phyloP scores from a whole-genome alignment of 1,284 basidiomycete genomes.

The Microbotryum scabiosae region DNA sequence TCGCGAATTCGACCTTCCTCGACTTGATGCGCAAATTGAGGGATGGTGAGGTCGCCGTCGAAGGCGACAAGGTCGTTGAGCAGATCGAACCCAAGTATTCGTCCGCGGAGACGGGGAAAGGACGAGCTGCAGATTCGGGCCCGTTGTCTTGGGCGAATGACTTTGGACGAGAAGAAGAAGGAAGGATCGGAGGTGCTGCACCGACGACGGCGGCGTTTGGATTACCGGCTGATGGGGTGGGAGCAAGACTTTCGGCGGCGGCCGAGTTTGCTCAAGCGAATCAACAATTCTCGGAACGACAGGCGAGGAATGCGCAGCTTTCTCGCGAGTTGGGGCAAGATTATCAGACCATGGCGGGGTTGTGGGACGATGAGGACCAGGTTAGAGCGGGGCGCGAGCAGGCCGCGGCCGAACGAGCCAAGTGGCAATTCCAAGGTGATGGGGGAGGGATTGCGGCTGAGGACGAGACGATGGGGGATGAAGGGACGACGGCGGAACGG shows the following conservation, averaged over 20 bases:
- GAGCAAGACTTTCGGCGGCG: too few species aligned
- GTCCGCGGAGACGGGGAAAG: conserved; percentile 32
- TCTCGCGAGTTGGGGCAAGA: conserved; percentile 10
- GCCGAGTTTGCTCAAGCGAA: conserved; percentile 28
- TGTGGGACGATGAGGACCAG: conserved; percentile 31
- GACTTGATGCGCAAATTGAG: conserved; percentile 75
- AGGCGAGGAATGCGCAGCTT: conserved; percentile 13
- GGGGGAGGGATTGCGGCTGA: conserved; percentile 24
- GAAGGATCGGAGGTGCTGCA: conserved; percentile 30
- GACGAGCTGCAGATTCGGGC: conserved; percentile 36
- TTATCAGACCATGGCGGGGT: conserved; percentile 20
- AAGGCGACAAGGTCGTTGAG: conserved; percentile 68
- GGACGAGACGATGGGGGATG: conserved; percentile 6
- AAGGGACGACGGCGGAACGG: conserved; percentile 1
- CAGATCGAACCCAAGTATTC: conserved; percentile 38
- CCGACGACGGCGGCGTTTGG: conserved; percentile 18
- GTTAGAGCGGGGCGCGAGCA: conserved; percentile 5
- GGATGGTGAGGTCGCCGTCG: conserved; percentile 71
- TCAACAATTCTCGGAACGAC: conserved; percentile 46
- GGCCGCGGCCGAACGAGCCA: not conserved
- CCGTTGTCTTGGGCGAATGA: conserved; percentile 27
- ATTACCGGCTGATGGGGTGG: too few species aligned
- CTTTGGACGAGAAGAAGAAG: conserved; percentile 37
- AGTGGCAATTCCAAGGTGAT: conserved; percentile 32
- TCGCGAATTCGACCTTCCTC: conserved; percentile 80